Percentiles rank a stretch among this genome's conserved stretches.
Conservation (phyloP, 805 yeast species). For the Pichia kluyveri region DNA sequence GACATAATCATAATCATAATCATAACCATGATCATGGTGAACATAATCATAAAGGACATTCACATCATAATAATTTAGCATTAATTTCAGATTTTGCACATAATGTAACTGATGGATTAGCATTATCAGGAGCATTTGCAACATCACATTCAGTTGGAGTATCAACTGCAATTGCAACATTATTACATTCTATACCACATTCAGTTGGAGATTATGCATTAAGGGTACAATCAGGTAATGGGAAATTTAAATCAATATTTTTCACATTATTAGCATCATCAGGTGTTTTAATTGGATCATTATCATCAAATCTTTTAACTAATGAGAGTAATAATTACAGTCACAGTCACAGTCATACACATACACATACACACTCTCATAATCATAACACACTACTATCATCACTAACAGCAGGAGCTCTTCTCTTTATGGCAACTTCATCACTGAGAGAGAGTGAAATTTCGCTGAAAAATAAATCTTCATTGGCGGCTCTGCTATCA, state of each 20-base stretch:
- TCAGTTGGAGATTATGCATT: conserved; percentile 76
- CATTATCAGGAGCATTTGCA: conserved; percentile 64
- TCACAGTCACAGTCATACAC: neutral
- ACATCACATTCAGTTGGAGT: conserved; percentile 52
- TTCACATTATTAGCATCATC: conserved; percentile 59
- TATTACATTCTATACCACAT: conserved; percentile 75
- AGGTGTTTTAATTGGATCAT: conserved; percentile 59
- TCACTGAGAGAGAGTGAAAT: neutral
- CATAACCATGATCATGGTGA: neutral
- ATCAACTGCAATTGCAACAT: conserved; percentile 59
- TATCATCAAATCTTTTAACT: conserved; percentile 10
- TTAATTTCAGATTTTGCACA: conserved; percentile 64
- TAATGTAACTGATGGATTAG: conserved; percentile 71
- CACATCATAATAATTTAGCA: conserved; percentile 8
- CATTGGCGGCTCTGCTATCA: neutral
- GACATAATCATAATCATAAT: neutral
- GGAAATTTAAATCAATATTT: conserved; percentile 55
- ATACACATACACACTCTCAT: neutral
- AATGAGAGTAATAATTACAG: neutral
- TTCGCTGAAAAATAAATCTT: neutral
- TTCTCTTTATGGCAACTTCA: neutral
- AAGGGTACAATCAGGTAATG: conserved; percentile 57
- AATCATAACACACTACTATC: neutral
- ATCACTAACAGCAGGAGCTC: neutral
- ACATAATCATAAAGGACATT: neutral